phyloP scores from a whole-genome alignment of 2,329 filamentous ascomycete genomes.

The Aspergillus hortae region DNA sequence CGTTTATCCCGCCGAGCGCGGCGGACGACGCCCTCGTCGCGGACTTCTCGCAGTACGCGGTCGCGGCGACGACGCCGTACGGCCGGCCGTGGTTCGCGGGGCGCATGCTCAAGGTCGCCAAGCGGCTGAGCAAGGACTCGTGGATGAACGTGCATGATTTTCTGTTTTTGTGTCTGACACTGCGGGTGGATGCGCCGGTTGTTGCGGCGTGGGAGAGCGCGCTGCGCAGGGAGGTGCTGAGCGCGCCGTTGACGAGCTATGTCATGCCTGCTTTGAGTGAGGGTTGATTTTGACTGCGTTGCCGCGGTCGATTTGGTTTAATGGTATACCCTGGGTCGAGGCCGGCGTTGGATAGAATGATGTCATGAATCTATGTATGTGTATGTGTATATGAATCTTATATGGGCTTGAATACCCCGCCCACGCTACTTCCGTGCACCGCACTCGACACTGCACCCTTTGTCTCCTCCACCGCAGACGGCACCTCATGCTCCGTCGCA shows the following conservation, averaged over 20 bases:
- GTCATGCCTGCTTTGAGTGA: conserved; percentile 20
- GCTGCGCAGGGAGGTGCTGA: conserved; percentile 35
- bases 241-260: conserved; percentile 35
- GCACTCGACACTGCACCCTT: background rate
- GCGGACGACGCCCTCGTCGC: conserved; percentile 6
- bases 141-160: conserved; percentile 37
- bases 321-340: background rate
- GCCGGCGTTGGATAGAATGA: too few relatives aligned
- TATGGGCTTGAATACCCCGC: background rate
- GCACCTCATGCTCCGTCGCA: background rate
- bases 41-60: conserved; percentile 27
- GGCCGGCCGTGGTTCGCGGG: conserved; percentile 39
- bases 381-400: background rate
- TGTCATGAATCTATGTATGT: background rate
- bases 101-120: conserved; percentile 39
- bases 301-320: too few relatives aligned
- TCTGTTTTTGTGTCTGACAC: conserved; percentile 33
- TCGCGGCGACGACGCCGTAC: conserved; percentile 20
- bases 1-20: background rate
- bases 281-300: background rate
- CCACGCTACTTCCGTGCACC: background rate
- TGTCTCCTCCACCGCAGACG: too few relatives aligned
- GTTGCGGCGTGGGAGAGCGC: conserved; percentile 28
- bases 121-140: conserved; percentile 29
- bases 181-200: conserved; percentile 20